Conservation (phyloP, 371 early-diverging fungal genomes). For the Mucor lusitanicus region DNA sequence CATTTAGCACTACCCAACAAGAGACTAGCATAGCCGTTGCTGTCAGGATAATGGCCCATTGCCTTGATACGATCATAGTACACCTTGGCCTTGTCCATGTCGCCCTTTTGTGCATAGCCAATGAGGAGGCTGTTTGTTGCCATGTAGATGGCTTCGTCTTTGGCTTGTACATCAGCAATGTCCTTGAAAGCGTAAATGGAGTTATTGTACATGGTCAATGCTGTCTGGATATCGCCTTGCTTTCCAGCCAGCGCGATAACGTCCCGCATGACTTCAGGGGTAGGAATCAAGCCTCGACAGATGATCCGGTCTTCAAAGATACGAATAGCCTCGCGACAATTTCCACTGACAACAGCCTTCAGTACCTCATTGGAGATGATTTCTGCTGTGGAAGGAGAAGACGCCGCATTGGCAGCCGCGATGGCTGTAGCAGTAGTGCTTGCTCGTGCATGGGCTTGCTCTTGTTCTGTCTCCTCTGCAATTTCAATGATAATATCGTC, state of each 20-base stretch:
- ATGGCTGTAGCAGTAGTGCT: neutral
- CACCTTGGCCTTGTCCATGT: conserved; percentile 55
- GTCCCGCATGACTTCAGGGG: conserved; percentile 42
- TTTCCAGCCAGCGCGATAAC: conserved; percentile 42
- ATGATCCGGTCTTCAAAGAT: conserved; percentile 30
- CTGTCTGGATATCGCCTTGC: conserved; percentile 36
- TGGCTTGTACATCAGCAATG: conserved; percentile 52
- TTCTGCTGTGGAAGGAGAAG: conserved; percentile 2
- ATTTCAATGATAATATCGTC: conserved; percentile 17
- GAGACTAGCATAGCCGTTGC: conserved; percentile 55
- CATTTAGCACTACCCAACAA: conserved; percentile 53
- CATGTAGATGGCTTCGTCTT: conserved; percentile 28
- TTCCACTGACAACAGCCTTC: conserved; percentile 26
- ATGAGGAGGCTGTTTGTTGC: conserved; percentile 58
- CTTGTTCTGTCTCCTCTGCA: neutral
- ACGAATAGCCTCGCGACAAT: conserved; percentile 21
- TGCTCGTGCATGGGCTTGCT: neutral
- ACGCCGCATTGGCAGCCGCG: neutral
- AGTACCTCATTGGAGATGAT: conserved; percentile 26
- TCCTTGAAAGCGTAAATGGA: conserved; percentile 75
- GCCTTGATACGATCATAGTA: conserved; percentile 58
- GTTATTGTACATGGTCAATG: conserved; percentile 25
- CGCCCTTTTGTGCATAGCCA: conserved; percentile 57
- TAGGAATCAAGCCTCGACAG: conserved; percentile 23
- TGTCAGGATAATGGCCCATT: conserved; percentile 46